phyloP scores from a whole-genome alignment of 192 early-diverging fungal genomes.

The Coemansia sp. region DNA sequence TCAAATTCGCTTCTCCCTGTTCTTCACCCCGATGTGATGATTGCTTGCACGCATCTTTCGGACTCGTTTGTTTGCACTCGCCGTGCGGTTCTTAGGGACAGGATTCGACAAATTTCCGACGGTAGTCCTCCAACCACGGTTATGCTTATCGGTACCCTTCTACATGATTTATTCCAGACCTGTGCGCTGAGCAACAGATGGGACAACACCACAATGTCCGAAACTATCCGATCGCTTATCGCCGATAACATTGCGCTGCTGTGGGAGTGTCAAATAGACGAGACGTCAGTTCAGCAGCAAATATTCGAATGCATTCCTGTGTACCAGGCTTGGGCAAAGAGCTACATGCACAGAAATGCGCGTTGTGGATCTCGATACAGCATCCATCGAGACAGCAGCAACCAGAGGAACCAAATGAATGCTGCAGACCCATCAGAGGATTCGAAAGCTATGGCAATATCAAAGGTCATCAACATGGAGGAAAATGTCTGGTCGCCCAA shows the following conservation, averaged over 20 bases:
- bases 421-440: background rate
- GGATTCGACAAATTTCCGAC: conserved; percentile 52
- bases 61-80: conserved; percentile 78
- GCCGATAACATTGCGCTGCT: conserved; percentile 61
- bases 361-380: conserved; percentile 19
- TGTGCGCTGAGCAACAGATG: conserved; percentile 64
- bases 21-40: conserved; percentile 78
- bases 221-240: conserved; percentile 57
- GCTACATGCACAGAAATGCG: conserved; percentile 39
- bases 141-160: conserved; percentile 75
- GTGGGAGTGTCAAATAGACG: conserved; percentile 68
- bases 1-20: conserved; percentile 59
- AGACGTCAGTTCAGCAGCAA: conserved; percentile 53
- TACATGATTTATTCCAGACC: conserved; percentile 80
- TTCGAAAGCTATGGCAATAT: conserved; percentile 51
- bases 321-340: conserved; percentile 57
- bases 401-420: background rate
- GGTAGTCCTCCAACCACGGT: conserved; percentile 56
- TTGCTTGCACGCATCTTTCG: conserved; percentile 73
- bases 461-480: conserved; percentile 81
- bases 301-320: conserved; percentile 57
- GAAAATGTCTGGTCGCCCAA: conserved; percentile 90
- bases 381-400: conserved; percentile 5
- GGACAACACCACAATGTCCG: conserved; percentile 50
- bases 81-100: conserved; percentile 72